Evolutionary conservation across 495 filamentous ascomycete species (phyloP), one percentile per base, ranked within the genome.

Genomic region (Wilcoxina mikolae): DNA sequence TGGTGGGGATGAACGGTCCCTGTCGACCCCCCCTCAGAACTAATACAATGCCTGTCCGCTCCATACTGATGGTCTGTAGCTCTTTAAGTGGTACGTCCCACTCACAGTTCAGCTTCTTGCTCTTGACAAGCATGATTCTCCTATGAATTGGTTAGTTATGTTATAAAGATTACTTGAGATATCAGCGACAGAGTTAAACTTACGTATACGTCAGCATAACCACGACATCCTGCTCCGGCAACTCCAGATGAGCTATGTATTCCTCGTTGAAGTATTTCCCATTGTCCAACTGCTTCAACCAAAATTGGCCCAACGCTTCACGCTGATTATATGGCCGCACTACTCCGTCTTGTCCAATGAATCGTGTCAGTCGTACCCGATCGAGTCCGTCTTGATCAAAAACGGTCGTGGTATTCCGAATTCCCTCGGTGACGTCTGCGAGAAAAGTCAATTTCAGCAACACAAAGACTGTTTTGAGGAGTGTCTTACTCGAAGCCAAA

Each of bases 81-180:
- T 98, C 90, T 60, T 91, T 94, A 46, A 98, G 72, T 27, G 85
- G 84, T 23, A 96, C 85, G 60, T 96, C 90, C 91, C 91, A 98
- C 68, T 95, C 89, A 29, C 78, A 87, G 57, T 77, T 76, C 60
- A 98, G 72, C 67, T 80, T 82, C 68, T 91, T 82, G 25, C 80
- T 83, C 60, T 87, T 78, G 57, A 98, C 82, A 23, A 96, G 78
- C 78, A 96, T 81, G 67, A 98, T 94, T 3, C 84, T 77, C 46
- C 46, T 49, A 20, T 12, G 29, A 28, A 15, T 27, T 49, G 80
- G 79, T 7, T 26, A 23, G 28, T 27, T 10, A 17, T 2, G 48
- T 60, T 48, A 65, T 33, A 41, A 2, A 35, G 1, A 2, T 48
- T 41, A 29, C 25, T 25, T 22, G 4, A 2, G 11, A 12, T 35